Evolutionary conservation across 805 yeast species (phyloP).

Genomic region (Cyberlindnera euphorbiiphila): DNA sequence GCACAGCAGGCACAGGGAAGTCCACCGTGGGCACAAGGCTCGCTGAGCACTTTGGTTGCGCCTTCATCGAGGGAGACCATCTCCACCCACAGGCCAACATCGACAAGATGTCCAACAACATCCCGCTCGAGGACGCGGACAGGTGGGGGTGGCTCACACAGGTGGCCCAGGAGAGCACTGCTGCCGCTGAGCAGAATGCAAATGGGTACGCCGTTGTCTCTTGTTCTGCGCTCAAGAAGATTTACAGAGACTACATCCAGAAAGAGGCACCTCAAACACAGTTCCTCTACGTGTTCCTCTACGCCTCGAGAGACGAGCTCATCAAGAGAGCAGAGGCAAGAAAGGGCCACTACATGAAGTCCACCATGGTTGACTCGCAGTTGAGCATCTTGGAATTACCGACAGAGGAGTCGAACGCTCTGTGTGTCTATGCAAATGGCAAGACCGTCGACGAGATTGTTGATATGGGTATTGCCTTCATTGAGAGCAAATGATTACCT

Average conservation of each 20-base stretch:
- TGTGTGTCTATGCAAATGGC: slow-evolving; percentile 30
- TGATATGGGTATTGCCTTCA: slow-evolving; percentile 9
- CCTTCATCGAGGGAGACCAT: slow-evolving; percentile 82
- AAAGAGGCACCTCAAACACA: slow-evolving; percentile 30
- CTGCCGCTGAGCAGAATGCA: slow-evolving; percentile 32
- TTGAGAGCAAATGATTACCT: slow-evolving; percentile 4
- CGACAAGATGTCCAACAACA: slow-evolving; percentile 76
- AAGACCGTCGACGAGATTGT: slow-evolving; percentile 21
- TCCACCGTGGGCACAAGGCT: slow-evolving; percentile 66
- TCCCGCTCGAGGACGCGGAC: slow-evolving; percentile 84
- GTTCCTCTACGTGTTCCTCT: slow-evolving; percentile 63
- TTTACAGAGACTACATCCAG: slow-evolving; percentile 64
- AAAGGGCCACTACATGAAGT: slow-evolving; percentile 81
- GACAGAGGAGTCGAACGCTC: slow-evolving; percentile 29
- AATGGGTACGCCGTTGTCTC: slow-evolving; percentile 48
- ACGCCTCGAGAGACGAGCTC: slow-evolving; percentile 60
- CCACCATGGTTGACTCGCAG: slow-evolving; percentile 78
- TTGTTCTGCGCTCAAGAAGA: slow-evolving; percentile 79
- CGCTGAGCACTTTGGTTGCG: slow-evolving; percentile 41
- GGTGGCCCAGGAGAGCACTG: slow-evolving; percentile 42
- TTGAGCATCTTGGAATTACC: slow-evolving; percentile 75
- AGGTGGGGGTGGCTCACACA: slow-evolving; percentile 83
- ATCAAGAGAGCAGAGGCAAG: slow-evolving; percentile 58
- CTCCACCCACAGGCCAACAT: slow-evolving; percentile 72
- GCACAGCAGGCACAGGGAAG: slow-evolving; percentile 97